A percentile compares a stretch with the other conserved stretches of the same genome.
These are phyloP conservation scores for Picochlorum sp. DNA, from an alignment of 139 green algal genomes.

Conservation along the genomic window DNA sequence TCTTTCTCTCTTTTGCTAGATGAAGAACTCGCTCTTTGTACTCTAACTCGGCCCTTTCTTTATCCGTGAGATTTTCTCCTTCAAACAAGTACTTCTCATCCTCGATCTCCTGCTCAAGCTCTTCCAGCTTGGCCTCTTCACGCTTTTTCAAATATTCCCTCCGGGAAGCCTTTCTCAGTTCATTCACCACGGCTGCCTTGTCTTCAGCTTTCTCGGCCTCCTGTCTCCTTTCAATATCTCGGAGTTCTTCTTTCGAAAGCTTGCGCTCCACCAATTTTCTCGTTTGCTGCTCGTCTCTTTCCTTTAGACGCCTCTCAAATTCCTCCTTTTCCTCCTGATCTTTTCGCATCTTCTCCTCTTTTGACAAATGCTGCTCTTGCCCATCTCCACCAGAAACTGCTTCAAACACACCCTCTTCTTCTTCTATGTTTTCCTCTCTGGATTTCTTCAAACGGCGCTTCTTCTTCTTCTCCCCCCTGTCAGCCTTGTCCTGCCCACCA, in stretches of 20 bases:
- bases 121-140: conserved; percentile 76
- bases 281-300: conserved; percentile 61
- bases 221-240: conserved; percentile 37
- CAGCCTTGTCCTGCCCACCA: not conserved
- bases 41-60: conserved; percentile 76
- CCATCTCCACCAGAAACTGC: conserved; percentile 25
- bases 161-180: conserved; percentile 62
- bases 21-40: conserved; percentile 69
- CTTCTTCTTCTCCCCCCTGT: conserved; percentile 4
- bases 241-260: conserved; percentile 44
- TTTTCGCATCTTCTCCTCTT: conserved; percentile 31
- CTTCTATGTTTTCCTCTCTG: conserved; percentile 56
- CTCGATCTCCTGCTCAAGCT: conserved; percentile 68
- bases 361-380: conserved; percentile 12
- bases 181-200: not conserved
- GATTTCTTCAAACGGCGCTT: conserved; percentile 13
- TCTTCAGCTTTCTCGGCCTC: conserved; percentile 22
- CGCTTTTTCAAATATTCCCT: conserved; percentile 96
- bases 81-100: conserved; percentile 67
- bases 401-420: conserved; percentile 42
- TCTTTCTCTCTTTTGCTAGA: conserved; percentile 64
- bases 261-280: conserved; percentile 55
- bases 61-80: conserved; percentile 59
- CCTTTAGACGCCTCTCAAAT: conserved; percentile 76
- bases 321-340: conserved; percentile 71